Evolutionary conservation across 257 asterid species (phyloP).

Genomic region (Solanum neorickii): DNA sequence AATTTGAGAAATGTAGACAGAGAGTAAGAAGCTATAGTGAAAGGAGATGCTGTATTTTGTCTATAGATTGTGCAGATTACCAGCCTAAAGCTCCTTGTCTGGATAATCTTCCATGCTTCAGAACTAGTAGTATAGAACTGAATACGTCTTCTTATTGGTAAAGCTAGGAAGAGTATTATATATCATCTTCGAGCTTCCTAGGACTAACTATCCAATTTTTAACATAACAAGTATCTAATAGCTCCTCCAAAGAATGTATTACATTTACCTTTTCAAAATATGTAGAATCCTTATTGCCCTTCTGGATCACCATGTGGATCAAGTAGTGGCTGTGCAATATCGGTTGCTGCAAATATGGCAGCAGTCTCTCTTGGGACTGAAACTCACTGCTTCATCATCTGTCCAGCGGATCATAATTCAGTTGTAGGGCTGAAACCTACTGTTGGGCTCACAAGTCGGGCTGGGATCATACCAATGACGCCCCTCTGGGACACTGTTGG

Average conservation of each 20-base stretch:
- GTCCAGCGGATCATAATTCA: constrained; percentile 49
- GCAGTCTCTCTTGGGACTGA: constrained; percentile 55
- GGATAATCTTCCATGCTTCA: not conserved
- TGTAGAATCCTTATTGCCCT: constrained; percentile 51
- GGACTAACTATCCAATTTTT: not conserved
- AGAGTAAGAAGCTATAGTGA: not conserved
- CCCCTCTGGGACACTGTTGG: constrained; percentile 60
- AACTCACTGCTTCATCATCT: constrained; percentile 52
- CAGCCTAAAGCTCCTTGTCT: not conserved
- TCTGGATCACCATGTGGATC: constrained; percentile 50
- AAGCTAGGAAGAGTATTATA: not conserved
- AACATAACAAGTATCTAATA: not conserved
- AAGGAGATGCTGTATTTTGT: not conserved
- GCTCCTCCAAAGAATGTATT: not conserved
- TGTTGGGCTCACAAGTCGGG: constrained; percentile 56
- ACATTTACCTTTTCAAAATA: not conserved
- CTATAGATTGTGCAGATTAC: not conserved
- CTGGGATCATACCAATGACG: constrained; percentile 52
- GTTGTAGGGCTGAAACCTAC: constrained; percentile 71
- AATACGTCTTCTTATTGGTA: not conserved
- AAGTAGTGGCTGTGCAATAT: constrained; percentile 64
- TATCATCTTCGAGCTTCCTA: not conserved
- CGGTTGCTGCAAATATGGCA: constrained; percentile 57
- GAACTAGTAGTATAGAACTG: not conserved
- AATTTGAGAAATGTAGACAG: not conserved